Base-by-base conservation (phyloP, 2,329 filamentous ascomycete species). In the Claviceps spartinae region DNA sequence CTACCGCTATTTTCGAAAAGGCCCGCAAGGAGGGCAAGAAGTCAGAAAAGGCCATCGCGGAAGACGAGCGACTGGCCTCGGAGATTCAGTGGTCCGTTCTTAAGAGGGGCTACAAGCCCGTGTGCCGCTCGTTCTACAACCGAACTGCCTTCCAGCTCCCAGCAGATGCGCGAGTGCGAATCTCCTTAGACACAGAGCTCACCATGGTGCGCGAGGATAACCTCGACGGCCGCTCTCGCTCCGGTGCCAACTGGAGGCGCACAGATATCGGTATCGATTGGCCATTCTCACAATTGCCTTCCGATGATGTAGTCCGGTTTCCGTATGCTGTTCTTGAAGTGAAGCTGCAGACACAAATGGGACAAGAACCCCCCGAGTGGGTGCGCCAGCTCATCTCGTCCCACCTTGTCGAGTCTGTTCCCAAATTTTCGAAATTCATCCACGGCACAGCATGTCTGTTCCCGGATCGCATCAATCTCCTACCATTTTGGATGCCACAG, bases 391-490 rank as follows among this genome's bases (percentile, higher is more conserved):
- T 98, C 49, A 95, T 89, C 45, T 79, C 88, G 13, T 95, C 89
- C 56, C 93, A 98, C 70, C 77, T 98, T 16, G 93, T 98, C 2
- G 93, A 98, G 70, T 90, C 93, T n/a, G 90, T 98, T 2, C 93
- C 93, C 56, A 98, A 98, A 65, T 98, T 97, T 69, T 96, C 89
- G 63, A 98, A 98, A 71, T 98, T 97, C 67, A 97, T 98, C 54
- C 93, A 98, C 67, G 93, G 93, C 54, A 89, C 85, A 1, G 91
- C 91, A 9, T 86, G 81, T 11, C 71, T 98, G 46, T 94, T 96
- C 67, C 90, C 90, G 0, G 78, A 83, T 45, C 82, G 86, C 52
- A 98, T 98, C 67, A 75, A 96, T 47, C 76, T 98, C 13, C 75
- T 98, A 5, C 93, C 93, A 0, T 98, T 88, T 74, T 98, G 93